These are phyloP conservation scores for Saccharomycopsis capsularis DNA, from an alignment of 805 yeast species.

Conservation along the genomic window DNA sequence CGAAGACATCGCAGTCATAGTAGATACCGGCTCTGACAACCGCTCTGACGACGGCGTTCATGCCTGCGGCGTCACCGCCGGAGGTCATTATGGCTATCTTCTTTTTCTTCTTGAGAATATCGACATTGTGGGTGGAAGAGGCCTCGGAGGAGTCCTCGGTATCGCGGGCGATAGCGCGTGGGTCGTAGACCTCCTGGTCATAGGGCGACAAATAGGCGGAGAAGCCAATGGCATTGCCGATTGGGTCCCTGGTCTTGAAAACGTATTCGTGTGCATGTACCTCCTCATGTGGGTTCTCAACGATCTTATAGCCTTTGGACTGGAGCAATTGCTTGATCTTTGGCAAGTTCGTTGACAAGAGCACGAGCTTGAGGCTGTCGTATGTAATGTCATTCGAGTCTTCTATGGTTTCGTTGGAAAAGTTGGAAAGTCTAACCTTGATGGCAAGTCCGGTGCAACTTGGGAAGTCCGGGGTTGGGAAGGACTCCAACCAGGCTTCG, in stretches of 20 bases:
- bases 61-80: conserved; percentile 99
- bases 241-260: conserved; percentile 46
- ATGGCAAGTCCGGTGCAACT: conserved; percentile 7
- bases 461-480: conserved; percentile 29
- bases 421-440: conserved; percentile 14
- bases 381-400: conserved; percentile 11
- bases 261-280: conserved; percentile 3
- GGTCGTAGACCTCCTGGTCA: conserved; percentile 25
- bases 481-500: conserved; percentile 69
- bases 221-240: conserved; percentile 55
- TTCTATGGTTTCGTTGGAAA: conserved; percentile 4
- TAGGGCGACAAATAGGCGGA: conserved; percentile 40
- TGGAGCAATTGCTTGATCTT: conserved; percentile 6
- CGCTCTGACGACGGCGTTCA: conserved; percentile 94
- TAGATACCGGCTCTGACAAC: conserved; percentile 88
- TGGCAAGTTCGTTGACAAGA: conserved; percentile 31
- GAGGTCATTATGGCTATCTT: conserved; percentile 94
- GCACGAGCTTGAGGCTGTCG: conserved; percentile 14
- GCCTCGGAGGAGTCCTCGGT: conserved; percentile 1
- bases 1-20: conserved; percentile 84
- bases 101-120: conserved; percentile 29
- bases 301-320: conserved; percentile 4
- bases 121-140: neutral
- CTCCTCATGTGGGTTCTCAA: conserved; percentile 3
- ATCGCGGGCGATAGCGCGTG: conserved; percentile 17